Evolutionary conservation across 2,329 filamentous ascomycete species (phyloP), one percentile per base, ranked within the genome.

Genomic region (Xylariaceae sp.): DNA sequence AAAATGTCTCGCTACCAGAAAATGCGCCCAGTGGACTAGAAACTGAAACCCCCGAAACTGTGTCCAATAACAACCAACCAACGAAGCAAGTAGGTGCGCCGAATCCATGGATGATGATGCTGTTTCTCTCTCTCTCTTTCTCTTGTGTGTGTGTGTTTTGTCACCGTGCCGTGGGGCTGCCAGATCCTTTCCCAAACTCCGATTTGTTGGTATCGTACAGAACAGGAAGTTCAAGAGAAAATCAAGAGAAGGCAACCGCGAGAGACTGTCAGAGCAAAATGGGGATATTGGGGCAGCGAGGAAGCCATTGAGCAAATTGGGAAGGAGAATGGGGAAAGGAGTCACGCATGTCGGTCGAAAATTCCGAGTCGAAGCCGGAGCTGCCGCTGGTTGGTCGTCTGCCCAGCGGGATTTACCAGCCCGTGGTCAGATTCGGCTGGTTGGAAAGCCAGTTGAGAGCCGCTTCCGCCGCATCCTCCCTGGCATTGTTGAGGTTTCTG

Each of bases 391-490:
- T 6, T 53, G 44, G 49, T 50, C 40, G 48, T 42, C 52, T 42
- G 20, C 21, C 49, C 52, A 48, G 21, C 44, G 44, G 48, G 46
- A 48, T 46, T 64, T 57, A 65, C 65, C 63, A 69, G 37, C 50
- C 53, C 43, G 51, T 50, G 41, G n/a, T 50, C n/a, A 75, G 71
- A 47, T 67, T 74, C 53, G 73, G 76, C 48, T 71, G 71, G 54
- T 57, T 63, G 44, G 64, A 75, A 52, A 90, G 73, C 74, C 80
- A 82, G 68, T 80, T 82, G 58, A 89, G 73, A 21, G 91, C 91
- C 59, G 89, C 83, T 75, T 96, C 91, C 62, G 92, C 91, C n/a
- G 91, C 92, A 71, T 96, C 92, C 74, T 96, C 92, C 75, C 86
- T 88, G 56, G 91, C 91, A 69, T 96, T 96, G 79, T 93, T 86